phyloP scores from a whole-genome alignment of 257 asterid species.

The Leonotis leonurus region DNA sequence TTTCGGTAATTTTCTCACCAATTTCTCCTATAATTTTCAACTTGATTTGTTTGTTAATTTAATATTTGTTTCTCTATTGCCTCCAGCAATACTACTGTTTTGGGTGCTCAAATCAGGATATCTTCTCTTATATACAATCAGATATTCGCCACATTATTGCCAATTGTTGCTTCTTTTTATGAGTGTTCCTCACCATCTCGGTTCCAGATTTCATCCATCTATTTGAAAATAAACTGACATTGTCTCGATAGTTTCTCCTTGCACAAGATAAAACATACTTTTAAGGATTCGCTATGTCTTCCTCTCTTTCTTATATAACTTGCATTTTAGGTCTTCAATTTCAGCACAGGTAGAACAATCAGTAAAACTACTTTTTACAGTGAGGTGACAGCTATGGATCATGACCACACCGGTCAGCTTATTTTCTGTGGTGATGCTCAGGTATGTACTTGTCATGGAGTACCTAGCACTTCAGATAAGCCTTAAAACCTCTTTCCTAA shows the following conservation, averaged over 20 bases:
- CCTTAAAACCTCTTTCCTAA: conserved; percentile 5
- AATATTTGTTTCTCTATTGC: background rate
- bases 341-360: conserved; percentile 89
- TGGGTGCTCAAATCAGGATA: background rate
- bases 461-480: conserved; percentile 5
- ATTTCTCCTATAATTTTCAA: conserved; percentile 12
- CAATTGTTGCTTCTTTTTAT: background rate
- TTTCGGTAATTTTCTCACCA: conserved; percentile 41
- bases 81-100: background rate
- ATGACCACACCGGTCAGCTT: conserved; percentile 94
- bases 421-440: conserved; percentile 91
- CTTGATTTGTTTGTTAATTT: background rate
- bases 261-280: background rate
- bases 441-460: conserved; percentile 36
- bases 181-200: background rate
- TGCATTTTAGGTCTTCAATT: conserved; percentile 75
- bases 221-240: background rate
- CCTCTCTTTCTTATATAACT: conserved; percentile 25
- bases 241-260: background rate
- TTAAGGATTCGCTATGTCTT: background rate
- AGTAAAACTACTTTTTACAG: conserved; percentile 53
- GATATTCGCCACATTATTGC: background rate
- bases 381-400: conserved; percentile 97
- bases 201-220: background rate
- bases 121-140: background rate